Conservation (phyloP, 495 filamentous ascomycete genomes). For the Pyrenula massariospora region DNA sequence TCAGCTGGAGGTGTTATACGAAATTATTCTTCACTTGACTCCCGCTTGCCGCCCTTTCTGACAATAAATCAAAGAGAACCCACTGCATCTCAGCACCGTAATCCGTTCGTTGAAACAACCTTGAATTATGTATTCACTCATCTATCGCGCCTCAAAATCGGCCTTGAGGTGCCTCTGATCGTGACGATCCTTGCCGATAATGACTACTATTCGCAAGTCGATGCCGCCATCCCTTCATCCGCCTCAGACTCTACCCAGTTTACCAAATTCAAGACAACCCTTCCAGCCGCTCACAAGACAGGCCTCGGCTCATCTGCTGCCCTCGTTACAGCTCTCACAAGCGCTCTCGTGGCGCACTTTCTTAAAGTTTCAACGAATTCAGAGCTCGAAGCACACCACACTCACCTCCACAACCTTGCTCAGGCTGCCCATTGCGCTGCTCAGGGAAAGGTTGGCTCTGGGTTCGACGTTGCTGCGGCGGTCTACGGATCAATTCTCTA, state of each 20-base stretch:
- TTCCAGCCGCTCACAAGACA: constrained; percentile 81
- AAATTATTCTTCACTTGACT: no score
- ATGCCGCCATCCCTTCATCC: constrained; percentile 16
- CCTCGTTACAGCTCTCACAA: constrained; percentile 82
- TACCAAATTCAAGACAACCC: constrained; percentile 61
- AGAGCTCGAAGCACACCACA: constrained; percentile 7
- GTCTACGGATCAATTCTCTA: constrained; percentile 87
- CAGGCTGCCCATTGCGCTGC: constrained; percentile 92
- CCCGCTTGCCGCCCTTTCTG: no score
- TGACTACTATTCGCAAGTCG: constrained; percentile 85
- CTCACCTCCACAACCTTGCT: constrained; percentile 74
- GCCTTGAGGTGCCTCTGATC: constrained; percentile 51
- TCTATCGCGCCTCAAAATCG: constrained; percentile 38
- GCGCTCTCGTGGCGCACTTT: constrained; percentile 45
- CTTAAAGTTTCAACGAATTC: constrained; percentile 38
- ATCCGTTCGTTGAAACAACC: constrained; percentile 85
- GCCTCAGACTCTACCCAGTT: constrained; percentile 40
- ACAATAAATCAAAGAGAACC: not conserved
- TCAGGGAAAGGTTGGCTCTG: constrained; percentile 90
- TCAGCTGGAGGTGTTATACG: no score
- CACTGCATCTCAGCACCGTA: constrained; percentile 19
- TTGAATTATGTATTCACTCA: constrained; percentile 73
- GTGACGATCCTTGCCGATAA: constrained; percentile 89
- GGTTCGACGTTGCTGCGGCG: constrained; percentile 92
- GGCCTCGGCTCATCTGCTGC: constrained; percentile 93